Evolutionary conservation across 1,139 yeast genomes (phyloP).

Genomic region (Cylindricascospora bacillispora): DNA sequence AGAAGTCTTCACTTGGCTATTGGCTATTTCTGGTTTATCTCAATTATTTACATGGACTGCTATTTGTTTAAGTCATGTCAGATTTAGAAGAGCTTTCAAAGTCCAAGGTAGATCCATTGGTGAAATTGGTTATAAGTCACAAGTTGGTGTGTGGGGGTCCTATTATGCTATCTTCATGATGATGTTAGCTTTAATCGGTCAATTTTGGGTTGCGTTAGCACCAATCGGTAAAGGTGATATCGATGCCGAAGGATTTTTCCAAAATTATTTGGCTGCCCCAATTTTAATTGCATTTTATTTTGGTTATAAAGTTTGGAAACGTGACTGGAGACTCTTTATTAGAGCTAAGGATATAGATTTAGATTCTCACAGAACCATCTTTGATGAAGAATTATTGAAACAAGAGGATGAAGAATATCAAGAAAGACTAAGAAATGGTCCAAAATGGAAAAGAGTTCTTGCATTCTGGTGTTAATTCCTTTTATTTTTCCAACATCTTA

Average conservation of each 20-base stretch:
- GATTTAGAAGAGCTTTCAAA: constrained; percentile 45
- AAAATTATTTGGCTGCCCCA: constrained; percentile 47
- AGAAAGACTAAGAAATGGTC: constrained; percentile 13
- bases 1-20: constrained; percentile 45
- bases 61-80: constrained; percentile 40
- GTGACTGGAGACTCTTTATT: constrained; percentile 37
- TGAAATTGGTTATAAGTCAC: constrained; percentile 39
- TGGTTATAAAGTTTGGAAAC: constrained; percentile 41
- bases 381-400: constrained; percentile 52
- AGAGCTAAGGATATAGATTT: constrained; percentile 43
- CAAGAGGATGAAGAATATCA: constrained; percentile 44
- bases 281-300: constrained; percentile 40
- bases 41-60: constrained; percentile 50
- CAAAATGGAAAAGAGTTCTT: constrained; percentile 9
- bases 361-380: constrained; percentile 57
- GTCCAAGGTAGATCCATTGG: constrained; percentile 39
- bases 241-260: constrained; percentile 41
- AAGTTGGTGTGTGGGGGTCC: constrained; percentile 39
- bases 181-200: constrained; percentile 37
- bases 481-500: background rate
- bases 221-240: constrained; percentile 37
- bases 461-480: constrained; percentile 17
- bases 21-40: constrained; percentile 49
- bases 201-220: constrained; percentile 55
- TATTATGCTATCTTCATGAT: constrained; percentile 33